Conservation (phyloP, 768 basidiomycete genomes). For the Mycena metata region DNA sequence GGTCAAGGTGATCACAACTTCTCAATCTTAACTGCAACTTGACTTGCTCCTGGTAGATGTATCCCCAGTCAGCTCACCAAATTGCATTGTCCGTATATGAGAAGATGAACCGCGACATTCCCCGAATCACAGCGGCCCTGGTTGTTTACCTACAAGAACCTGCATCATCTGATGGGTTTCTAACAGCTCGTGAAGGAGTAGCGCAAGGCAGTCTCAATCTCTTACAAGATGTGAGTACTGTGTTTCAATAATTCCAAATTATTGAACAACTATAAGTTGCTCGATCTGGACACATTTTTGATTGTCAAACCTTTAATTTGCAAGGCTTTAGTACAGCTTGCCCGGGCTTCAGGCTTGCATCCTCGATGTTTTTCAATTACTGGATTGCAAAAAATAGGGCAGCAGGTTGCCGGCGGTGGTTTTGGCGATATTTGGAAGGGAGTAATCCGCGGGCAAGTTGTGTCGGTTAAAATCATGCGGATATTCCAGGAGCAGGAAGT, state of each 20-base stretch:
- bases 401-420: constrained; percentile 29
- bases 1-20: too few species aligned
- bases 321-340: constrained; percentile 21
- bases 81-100: too few species aligned
- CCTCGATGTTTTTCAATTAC: constrained; percentile 25
- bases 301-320: constrained; percentile 2
- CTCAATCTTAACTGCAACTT: too few species aligned
- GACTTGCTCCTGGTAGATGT: too few species aligned
- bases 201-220: constrained; percentile 23
- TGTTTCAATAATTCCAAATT: neutral
- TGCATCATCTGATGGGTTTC: constrained; percentile 2
- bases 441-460: constrained; percentile 20
- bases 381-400: constrained; percentile 14
- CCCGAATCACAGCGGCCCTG: neutral
- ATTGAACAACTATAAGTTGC: too few species aligned
- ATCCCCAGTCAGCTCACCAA: too few species aligned
- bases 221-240: constrained; percentile 24
- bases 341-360: constrained; percentile 16
- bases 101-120: too few species aligned
- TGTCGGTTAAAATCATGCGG: constrained; percentile 35
- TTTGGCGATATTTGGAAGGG: constrained; percentile 24
- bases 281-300: neutral
- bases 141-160: neutral
- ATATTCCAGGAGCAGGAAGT: constrained; percentile 7
- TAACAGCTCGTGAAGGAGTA: neutral